Conservation (phyloP, 1,139 yeast species). For the Pneumocystis canis region DNA sequence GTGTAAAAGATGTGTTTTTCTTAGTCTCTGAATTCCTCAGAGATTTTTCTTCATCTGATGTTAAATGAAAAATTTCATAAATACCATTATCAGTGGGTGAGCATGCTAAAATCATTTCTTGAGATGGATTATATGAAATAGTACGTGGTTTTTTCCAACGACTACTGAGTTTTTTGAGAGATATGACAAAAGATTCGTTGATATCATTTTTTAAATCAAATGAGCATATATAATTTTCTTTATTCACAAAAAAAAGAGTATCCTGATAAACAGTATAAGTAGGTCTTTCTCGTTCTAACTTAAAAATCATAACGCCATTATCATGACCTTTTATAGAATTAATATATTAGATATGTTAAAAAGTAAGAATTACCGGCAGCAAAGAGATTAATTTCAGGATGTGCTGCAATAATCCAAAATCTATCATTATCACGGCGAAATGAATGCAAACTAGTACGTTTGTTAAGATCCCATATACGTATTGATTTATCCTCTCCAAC, state of each 20-base stretch:
- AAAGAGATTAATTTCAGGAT: conserved; percentile 78
- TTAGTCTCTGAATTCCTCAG: not conserved
- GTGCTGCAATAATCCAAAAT: conserved; percentile 84
- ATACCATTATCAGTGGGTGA: conserved; percentile 29
- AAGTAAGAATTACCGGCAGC: conserved; percentile 48
- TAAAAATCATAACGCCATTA: conserved; percentile 95
- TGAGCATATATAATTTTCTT: conserved; percentile 72
- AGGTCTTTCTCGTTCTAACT: conserved; percentile 93
- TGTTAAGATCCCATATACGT: conserved; percentile 92
- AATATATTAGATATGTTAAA: not conserved
- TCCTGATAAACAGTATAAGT: conserved; percentile 63
- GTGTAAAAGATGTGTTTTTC: not conserved
- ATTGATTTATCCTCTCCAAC: conserved; percentile 96
- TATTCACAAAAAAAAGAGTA: conserved; percentile 58
- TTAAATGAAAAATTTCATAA: not conserved
- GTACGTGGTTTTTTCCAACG: conserved; percentile 77
- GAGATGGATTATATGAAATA: conserved; percentile 83
- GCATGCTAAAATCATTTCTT: conserved; percentile 54
- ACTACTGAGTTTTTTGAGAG: conserved; percentile 71
- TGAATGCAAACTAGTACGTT: conserved; percentile 84
- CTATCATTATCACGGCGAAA: conserved; percentile 89
- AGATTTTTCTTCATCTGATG: not conserved
- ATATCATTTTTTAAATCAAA: conserved; percentile 48
- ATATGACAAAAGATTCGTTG: conserved; percentile 51
- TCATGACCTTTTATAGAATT: conserved; percentile 39